Evolutionary conservation across 1,139 yeast species (phyloP), one percentile per base, ranked within the genome.

Genomic region (Yamadazyma atlantica): DNA sequence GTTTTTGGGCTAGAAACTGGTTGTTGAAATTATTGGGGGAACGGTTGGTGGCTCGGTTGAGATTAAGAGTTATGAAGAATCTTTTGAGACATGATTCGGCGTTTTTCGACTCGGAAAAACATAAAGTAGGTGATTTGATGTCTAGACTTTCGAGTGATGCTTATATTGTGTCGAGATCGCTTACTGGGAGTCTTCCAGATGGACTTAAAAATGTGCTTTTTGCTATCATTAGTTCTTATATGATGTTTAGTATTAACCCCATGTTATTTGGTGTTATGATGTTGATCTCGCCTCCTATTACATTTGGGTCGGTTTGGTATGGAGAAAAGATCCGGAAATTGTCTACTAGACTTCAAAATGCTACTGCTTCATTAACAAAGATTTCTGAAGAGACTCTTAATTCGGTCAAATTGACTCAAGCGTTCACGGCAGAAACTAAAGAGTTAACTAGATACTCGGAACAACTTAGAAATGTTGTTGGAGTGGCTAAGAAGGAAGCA

Each of bases 111-210:
- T 60, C 63, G 30, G 79, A 74, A 25, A 75, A 73, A 45, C 72
- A 76, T 50, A 72, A 75, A 45, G 77, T 75, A 2, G 81, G 82
- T n/a, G 76, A 75, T 43, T 66, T 76, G 45, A 74, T 77, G 37
- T 68, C 78, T 16, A 57, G 79, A 37, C 64, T 76, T 33, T 72
- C 78, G 12, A 72, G 77, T 45, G 80, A 75, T 50, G 80, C 80
- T 6, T 74, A 75, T 47, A 75, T 73, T 25, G 81, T 64, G 29
- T 73, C 67, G 28, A 61, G 67, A 50, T 75, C 67, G 12, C 71
- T 64, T 44, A 75, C 76, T 32, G 64, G 66, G 37, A 69, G 61
- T 49, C 62, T 66, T 45, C 81, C 70, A 9, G 79, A 64, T 53
- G 77, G 76, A 38, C 66, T 63, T 51, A 77, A 68, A 50, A 75